phyloP scores from a whole-genome alignment of 2,329 filamentous ascomycete genomes.

The Claviceps sp. region DNA sequence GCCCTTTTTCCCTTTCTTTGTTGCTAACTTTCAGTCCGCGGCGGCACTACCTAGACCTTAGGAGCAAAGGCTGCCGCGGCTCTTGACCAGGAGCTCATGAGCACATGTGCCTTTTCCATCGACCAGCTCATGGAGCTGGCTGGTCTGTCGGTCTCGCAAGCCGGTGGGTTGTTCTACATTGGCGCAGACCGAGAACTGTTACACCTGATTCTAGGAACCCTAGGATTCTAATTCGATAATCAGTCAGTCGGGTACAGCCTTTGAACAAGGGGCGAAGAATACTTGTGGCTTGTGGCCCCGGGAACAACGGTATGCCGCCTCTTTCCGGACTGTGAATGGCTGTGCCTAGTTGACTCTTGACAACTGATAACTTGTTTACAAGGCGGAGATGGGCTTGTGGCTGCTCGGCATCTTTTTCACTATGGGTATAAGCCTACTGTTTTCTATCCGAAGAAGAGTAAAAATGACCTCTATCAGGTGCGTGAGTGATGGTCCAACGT shows the following conservation, averaged over 20 bases:
- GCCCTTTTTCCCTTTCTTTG: neutral
- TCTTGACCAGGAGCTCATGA: conserved; percentile 91
- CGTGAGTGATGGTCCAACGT: conserved; percentile 7
- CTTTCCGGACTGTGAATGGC: neutral
- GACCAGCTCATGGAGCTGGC: conserved; percentile 97
- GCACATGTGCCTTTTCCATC: conserved; percentile 71
- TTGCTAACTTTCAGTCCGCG: neutral
- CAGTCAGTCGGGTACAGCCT: conserved; percentile 78
- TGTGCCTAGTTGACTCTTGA: neutral
- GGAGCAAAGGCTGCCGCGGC: conserved; percentile 77
- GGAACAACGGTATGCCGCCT: conserved; percentile 44
- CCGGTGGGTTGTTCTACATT: conserved; percentile 36
- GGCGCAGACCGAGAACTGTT: neutral
- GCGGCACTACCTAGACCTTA: conserved; percentile 48
- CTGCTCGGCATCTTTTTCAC: conserved; percentile 78
- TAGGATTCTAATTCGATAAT: neutral
- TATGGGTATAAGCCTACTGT: conserved; percentile 83
- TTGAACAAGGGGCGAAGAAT: conserved; percentile 55
- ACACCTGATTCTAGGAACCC: too few species aligned
- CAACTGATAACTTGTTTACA: neutral
- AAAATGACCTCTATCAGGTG: conserved; percentile 81
- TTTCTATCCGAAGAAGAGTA: conserved; percentile 86
- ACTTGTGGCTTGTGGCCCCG: conserved; percentile 82
- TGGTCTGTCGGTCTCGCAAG: conserved; percentile 84
- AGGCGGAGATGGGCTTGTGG: conserved; percentile 91